Evolutionary conservation across 2,329 filamentous ascomycete genomes (phyloP), one percentile per base, ranked within the genome.

Genomic region (Aphanocladium album): DNA sequence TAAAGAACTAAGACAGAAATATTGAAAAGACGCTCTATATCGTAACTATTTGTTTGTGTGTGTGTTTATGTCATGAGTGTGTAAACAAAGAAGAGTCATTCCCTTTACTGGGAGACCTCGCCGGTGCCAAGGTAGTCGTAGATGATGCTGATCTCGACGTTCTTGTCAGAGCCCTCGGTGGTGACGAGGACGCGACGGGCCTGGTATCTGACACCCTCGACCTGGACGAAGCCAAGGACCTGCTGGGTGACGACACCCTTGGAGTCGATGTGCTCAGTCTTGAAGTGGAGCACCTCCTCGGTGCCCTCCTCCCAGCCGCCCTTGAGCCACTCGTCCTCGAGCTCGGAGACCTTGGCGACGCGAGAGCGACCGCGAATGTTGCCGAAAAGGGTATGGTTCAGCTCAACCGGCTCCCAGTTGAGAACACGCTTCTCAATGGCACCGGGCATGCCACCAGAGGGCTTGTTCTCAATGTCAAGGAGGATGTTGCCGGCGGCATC

Each of bases 281-380:
- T 57, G 27, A 63, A 55, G 52, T 64, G 59, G 25, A 65, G 58
- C 27, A 65, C 21, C 47, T 64, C 61, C 17, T 59, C 60, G 25
- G 62, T 64, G 49, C 64, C 64, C 21, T 62, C 56, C 64, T 65
- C 64, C 62, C 62, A 65, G 61, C 64, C 64, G 60, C 50, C 55
- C 54, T 53, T 41, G 45, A 65, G 64, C 58, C 58, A 65, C 61
- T 63, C 63, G 43, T 61, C 49, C 33, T 60, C 53, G 21, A 65
- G 57, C 33, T 64, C 64, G 0, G 35, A 25, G 23, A 62, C 16
- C 56, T 62, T 62, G 37, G 56, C 54, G 56, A 60, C 62, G 57
- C 62, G 60, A 27, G 61, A 56, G 58, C 62, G 61, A 39, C 61
- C 63, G 59, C 60, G 60, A 37, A 64, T 64, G 50, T 64, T 65